Evolutionary conservation across 306 rosid genomes (phyloP).

Genomic region (Begonia fuchsioides): DNA sequence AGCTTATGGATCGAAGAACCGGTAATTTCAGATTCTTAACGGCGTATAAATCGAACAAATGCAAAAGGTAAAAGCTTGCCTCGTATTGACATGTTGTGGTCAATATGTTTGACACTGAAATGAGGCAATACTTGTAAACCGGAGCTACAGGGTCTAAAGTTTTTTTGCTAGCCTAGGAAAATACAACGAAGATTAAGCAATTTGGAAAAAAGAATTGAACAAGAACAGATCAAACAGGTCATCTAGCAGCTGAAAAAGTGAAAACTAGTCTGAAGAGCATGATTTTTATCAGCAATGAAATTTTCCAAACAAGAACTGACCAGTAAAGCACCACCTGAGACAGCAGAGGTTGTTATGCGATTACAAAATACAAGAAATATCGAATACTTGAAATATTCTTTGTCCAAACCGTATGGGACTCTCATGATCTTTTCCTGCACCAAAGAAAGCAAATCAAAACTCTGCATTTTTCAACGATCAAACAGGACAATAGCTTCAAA

Average conservation of each 20-base stretch:
- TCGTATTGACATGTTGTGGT: constrained; percentile 97
- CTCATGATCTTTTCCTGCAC: constrained; percentile 97
- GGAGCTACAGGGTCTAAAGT: constrained; percentile 78
- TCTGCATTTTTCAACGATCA: background rate
- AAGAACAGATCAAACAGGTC: background rate
- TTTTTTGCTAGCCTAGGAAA: constrained; percentile 63
- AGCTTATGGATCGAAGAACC: too few species aligned
- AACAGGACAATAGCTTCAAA: too few species aligned
- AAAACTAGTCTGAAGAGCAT: background rate
- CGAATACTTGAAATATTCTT: constrained; percentile 62
- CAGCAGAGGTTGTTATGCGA: constrained; percentile 79
- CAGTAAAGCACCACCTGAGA: constrained; percentile 74
- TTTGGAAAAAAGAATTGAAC: constrained; percentile 1
- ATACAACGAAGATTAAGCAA: background rate
- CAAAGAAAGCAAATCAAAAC: constrained; percentile 4
- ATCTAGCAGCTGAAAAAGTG: background rate
- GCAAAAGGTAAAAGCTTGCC: constrained; percentile 24
- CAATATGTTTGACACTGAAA: constrained; percentile 69
- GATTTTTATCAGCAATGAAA: background rate
- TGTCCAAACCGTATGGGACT: constrained; percentile 65
- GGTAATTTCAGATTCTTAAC: background rate
- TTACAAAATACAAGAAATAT: constrained; percentile 91
- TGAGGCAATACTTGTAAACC: constrained; percentile 62
- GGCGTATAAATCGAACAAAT: background rate
- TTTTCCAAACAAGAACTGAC: constrained; percentile 19